A percentile compares a stretch with the other conserved stretches of the same genome.
phyloP scores from a whole-genome alignment of 495 filamentous ascomycete species.

The Parathielavia appendiculata region DNA sequence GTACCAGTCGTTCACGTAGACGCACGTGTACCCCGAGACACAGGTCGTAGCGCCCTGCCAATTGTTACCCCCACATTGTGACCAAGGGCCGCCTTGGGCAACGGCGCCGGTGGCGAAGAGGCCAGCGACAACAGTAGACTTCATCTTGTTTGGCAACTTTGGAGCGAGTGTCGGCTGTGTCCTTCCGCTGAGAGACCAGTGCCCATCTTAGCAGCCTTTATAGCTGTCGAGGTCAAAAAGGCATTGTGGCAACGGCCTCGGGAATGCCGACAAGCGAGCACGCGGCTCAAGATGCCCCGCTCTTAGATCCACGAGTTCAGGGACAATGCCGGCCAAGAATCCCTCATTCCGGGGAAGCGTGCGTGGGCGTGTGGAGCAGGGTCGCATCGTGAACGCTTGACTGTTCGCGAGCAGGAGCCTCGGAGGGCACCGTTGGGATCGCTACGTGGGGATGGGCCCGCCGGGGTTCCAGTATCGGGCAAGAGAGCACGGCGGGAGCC shows the following conservation, averaged over 20 bases:
- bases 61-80: slow-evolving; percentile 44
- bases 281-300: slow-evolving; percentile 13
- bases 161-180: neutral
- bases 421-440: neutral
- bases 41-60: slow-evolving; percentile 42
- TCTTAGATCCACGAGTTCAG: neutral
- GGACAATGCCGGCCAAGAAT: neutral
- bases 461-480: slow-evolving; percentile 17
- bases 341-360: slow-evolving; percentile 11
- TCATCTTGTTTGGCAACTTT: slow-evolving; percentile 23
- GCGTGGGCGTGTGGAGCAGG: slow-evolving; percentile 6
- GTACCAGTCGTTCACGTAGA: slow-evolving; percentile 42
- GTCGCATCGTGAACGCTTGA: slow-evolving; percentile 15
- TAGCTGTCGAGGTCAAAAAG: neutral
- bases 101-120: slow-evolving; percentile 23
- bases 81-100: slow-evolving; percentile 30
- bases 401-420: neutral
- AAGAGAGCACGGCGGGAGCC: slow-evolving; percentile 16
- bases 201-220: neutral
- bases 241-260: neutral
- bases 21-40: slow-evolving; percentile 38
- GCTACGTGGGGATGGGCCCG: slow-evolving; percentile 12
- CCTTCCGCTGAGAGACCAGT: neutral
- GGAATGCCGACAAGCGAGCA: neutral
- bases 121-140: slow-evolving; percentile 26